These are phyloP conservation scores for Calonectria pteridis DNA, from an alignment of 2,329 filamentous ascomycete genomes.

Conservation along the genomic window DNA sequence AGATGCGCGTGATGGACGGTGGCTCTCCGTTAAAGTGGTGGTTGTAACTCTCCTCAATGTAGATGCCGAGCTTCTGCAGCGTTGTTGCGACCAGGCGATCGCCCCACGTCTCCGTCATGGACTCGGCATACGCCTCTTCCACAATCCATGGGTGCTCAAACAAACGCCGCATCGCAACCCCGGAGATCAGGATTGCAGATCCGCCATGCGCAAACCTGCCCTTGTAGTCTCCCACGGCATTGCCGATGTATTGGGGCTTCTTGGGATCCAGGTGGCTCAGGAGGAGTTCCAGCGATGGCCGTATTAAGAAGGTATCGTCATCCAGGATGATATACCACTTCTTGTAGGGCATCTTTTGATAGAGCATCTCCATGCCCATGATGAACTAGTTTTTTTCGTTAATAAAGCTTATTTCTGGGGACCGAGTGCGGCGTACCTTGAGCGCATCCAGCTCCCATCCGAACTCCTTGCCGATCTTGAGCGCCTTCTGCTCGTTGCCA, in stretches of 20 bases:
- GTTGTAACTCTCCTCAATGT: slow-evolving; percentile 67
- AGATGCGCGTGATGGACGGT: slow-evolving; percentile 62
- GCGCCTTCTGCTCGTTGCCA: slow-evolving; percentile 54
- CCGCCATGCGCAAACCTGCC: slow-evolving; percentile 69
- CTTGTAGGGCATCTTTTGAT: slow-evolving; percentile 63
- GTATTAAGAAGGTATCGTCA: slow-evolving; percentile 69
- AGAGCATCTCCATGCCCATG: slow-evolving; percentile 65
- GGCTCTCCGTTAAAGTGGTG: slow-evolving; percentile 69
- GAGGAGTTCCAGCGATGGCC: slow-evolving; percentile 60
- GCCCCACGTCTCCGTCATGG: slow-evolving; percentile 65
- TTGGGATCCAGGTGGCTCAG: slow-evolving; percentile 62
- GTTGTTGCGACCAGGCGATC: slow-evolving; percentile 67
- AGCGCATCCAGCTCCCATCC: slow-evolving; percentile 65
- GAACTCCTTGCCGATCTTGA: slow-evolving; percentile 51
- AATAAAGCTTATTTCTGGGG: neutral
- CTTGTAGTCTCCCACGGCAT: slow-evolving; percentile 68
- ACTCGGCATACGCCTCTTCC: slow-evolving; percentile 58
- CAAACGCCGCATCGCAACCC: slow-evolving; percentile 61
- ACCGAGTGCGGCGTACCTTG: slow-evolving; percentile 54
- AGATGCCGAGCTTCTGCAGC: slow-evolving; percentile 65
- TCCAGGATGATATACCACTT: slow-evolving; percentile 71
- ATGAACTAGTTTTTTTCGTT: slow-evolving; percentile 56
- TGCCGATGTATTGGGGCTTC: slow-evolving; percentile 65
- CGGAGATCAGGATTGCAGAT: slow-evolving; percentile 66
- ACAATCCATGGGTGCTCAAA: slow-evolving; percentile 59